Conservation (phyloP, 2,329 filamentous ascomycete species). For the Colletotrichum graminicola region DNA sequence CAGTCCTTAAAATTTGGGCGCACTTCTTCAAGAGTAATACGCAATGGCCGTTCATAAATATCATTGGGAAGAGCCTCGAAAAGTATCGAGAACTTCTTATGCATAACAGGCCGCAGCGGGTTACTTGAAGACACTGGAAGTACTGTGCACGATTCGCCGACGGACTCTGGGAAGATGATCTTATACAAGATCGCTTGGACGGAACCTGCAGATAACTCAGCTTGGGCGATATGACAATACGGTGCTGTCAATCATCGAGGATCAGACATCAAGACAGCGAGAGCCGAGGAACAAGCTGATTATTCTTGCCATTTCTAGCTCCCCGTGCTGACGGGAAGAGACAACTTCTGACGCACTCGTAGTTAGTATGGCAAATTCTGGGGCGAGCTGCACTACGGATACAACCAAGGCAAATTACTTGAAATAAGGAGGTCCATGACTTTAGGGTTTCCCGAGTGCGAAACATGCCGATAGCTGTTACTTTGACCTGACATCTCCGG, state of each 20-base stretch:
- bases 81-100: constrained; percentile 49
- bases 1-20: constrained; percentile 59
- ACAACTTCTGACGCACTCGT: neutral
- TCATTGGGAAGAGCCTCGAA: constrained; percentile 57
- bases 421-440: neutral
- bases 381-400: neutral
- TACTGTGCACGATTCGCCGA: neutral
- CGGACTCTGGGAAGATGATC: neutral
- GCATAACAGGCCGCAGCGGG: neutral
- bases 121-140: neutral
- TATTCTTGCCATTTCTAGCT: neutral
- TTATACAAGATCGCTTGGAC: too few relatives aligned
- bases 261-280: neutral
- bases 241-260: too few relatives aligned
- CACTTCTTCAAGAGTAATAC: constrained; percentile 62
- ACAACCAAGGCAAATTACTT: neutral
- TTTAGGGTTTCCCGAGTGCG: neutral
- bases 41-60: constrained; percentile 62
- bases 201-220: neutral
- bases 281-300: neutral
- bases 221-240: neutral
- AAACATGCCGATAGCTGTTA: neutral
- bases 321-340: neutral
- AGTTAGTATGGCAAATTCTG: neutral
- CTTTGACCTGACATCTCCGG: neutral